Evolutionary conservation across 805 yeast genomes (phyloP), one percentile per base, ranked within the genome.

Genomic region (Metschnikowia gelsemii): DNA sequence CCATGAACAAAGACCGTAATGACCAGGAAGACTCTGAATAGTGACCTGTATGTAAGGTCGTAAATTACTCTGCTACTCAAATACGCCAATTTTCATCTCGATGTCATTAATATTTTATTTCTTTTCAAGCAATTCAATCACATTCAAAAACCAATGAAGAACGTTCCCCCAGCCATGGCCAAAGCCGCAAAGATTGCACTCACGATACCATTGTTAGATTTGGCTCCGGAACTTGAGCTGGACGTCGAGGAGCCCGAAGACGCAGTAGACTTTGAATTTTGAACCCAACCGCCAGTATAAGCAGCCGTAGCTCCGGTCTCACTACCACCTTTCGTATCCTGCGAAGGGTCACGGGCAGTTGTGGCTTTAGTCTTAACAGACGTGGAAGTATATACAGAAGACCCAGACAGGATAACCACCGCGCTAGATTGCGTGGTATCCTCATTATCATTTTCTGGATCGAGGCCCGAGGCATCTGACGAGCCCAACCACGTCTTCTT

Each of bases 381-480:
- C n/a, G 40, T 32, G 20, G 42, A 40, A n/a, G 64, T 57, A 24
- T 42, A 29, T 1, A 48, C 49, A 4, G 46, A 40, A 7, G 58
- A 43, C 14, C 61, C 61, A 9, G 57, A 53, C 23, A 30, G 35
- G 16, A 40, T 38, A 14, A 55, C 48, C 8, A 45, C 35, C 2
- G 51, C 40, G 19, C 50, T 40, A 2, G 47, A 26, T n/a, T 12
- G 20, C 11, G 44, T 29, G 24, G 21, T 46, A 31, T 49, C 50
- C 9, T 46, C 50, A 8, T 28, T 45, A 5, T 59, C 63, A 43
- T 66, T 63, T 36, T 73, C 69, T 13, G 81, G 79, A 53, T 86
- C 75, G 35, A 78, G 66, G 8, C 96, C 96, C 21, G 82, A 69
- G 22, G 81, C 86, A 22, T 74, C 80, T n/a, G 61, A 56, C 31